phyloP scores from a whole-genome alignment of 2,329 filamentous ascomycete genomes.

The Bipolaris victoriae region DNA sequence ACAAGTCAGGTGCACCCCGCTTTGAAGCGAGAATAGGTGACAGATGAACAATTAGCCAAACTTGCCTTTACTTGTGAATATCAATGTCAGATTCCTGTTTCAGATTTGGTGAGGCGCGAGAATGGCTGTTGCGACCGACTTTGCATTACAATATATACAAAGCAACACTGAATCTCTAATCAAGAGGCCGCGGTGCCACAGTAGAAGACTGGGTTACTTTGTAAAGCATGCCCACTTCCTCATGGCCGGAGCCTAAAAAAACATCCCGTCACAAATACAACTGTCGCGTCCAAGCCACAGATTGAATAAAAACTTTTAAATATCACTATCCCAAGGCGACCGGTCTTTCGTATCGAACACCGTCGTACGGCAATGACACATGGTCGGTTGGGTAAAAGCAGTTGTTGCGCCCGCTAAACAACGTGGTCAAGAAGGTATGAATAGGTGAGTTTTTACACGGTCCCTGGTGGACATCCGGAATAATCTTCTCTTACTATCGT shows the following conservation, averaged over 20 bases:
- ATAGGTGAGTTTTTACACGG: constrained; percentile 2
- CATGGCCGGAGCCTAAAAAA: not conserved
- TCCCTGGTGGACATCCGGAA: constrained; percentile 8
- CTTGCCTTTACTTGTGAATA: not conserved
- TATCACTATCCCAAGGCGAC: constrained; percentile 17
- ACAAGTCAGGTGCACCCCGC: not conserved
- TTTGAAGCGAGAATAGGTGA: not conserved
- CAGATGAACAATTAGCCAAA: not conserved
- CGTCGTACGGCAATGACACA: constrained; percentile 29
- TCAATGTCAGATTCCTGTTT: not conserved
- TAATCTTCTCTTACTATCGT: constrained; percentile 15
- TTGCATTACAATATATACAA: constrained; percentile 33
- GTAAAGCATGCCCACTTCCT: not conserved
- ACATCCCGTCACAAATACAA: constrained; percentile 15
- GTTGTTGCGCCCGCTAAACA: constrained; percentile 42
- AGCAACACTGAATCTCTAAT: constrained; percentile 18
- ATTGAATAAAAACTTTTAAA: constrained; percentile 36
- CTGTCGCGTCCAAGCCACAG: constrained; percentile 7
- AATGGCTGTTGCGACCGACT: constrained; percentile 19
- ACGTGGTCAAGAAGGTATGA: constrained; percentile 27
- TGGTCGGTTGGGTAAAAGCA: constrained; percentile 14
- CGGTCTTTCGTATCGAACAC: constrained; percentile 27
- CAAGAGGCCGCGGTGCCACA: constrained; percentile 19
- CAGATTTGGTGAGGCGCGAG: constrained; percentile 13
- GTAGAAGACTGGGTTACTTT: constrained; percentile 7